Conservation (phyloP, 805 yeast genomes). For the Cyberlindnera saturnus region DNA sequence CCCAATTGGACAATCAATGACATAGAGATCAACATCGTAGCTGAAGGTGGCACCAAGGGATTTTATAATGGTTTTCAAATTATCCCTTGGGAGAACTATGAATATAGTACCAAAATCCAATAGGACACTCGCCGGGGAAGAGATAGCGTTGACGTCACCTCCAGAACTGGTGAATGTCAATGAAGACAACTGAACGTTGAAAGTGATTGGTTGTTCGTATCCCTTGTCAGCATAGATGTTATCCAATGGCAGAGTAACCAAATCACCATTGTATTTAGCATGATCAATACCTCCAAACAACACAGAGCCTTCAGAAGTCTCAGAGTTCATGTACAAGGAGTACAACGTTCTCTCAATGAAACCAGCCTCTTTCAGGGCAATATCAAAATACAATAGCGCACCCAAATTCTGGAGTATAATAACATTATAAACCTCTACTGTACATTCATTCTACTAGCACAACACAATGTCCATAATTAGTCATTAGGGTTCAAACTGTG, state of each 20-base stretch:
- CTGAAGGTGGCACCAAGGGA: not conserved
- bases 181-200: slow-evolving; percentile 1
- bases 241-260: slow-evolving; percentile 35
- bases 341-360: slow-evolving; percentile 46
- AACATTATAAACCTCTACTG: too few relatives aligned
- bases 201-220: slow-evolving; percentile 25
- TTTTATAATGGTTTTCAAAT: slow-evolving; percentile 3
- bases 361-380: slow-evolving; percentile 42
- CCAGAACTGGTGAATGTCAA: slow-evolving; percentile 31
- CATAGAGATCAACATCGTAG: not conserved
- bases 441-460: too few relatives aligned
- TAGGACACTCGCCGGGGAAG: slow-evolving; percentile 17
- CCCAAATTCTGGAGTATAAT: too few relatives aligned
- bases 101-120: slow-evolving; percentile 58
- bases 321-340: slow-evolving; percentile 44
- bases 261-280: slow-evolving; percentile 44
- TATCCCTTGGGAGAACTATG: slow-evolving; percentile 34
- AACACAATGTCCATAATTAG: too few relatives aligned
- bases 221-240: slow-evolving; percentile 32
- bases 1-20: slow-evolving; percentile 1
- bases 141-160: not conserved
- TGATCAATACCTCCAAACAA: slow-evolving; percentile 63
- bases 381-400: too few relatives aligned
- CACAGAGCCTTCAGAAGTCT: slow-evolving; percentile 38
- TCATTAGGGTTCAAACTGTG: too few relatives aligned